phyloP scores from a whole-genome alignment of 306 rosid genomes.

The Quercus parvula region DNA sequence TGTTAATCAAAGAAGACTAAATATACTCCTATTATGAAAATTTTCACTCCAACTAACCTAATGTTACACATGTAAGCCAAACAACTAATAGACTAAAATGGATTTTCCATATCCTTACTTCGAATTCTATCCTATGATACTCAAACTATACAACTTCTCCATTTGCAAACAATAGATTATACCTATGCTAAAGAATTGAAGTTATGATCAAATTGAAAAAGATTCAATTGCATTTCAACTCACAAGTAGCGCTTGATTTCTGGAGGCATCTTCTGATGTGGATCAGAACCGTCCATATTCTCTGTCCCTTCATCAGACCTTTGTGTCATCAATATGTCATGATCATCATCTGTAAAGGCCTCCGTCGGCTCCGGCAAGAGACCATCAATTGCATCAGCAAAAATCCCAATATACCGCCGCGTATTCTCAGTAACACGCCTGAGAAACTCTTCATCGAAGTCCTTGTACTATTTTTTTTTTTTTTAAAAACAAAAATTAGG shows the following conservation, averaged over 20 bases:
- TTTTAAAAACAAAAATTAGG: not conserved
- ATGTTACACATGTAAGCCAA: not conserved
- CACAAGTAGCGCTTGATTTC: conserved; percentile 92
- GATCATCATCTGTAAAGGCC: conserved; percentile 84
- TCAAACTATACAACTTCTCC: not conserved
- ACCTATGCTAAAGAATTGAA: not conserved
- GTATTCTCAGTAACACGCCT: conserved; percentile 84
- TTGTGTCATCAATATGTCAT: conserved; percentile 93
- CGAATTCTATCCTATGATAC: not conserved
- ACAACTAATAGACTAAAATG: not conserved
- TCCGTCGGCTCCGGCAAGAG: conserved; percentile 86
- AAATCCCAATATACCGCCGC: conserved; percentile 69
- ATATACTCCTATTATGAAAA: not conserved
- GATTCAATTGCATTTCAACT: conserved; percentile 13
- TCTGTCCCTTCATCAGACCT: conserved; percentile 85
- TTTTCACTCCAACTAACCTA: not conserved
- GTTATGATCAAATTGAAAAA: not conserved
- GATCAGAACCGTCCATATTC: conserved; percentile 67
- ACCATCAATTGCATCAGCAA: conserved; percentile 78
- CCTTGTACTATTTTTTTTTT: conserved; percentile 49
- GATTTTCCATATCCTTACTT: not conserved
- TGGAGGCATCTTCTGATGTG: conserved; percentile 89
- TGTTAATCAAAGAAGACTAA: not conserved
- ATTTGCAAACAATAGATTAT: not conserved
- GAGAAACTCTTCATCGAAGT: conserved; percentile 78